These are phyloP conservation scores for Penicillium salamii DNA, from an alignment of 495 filamentous ascomycete species.

Conservation along the genomic window DNA sequence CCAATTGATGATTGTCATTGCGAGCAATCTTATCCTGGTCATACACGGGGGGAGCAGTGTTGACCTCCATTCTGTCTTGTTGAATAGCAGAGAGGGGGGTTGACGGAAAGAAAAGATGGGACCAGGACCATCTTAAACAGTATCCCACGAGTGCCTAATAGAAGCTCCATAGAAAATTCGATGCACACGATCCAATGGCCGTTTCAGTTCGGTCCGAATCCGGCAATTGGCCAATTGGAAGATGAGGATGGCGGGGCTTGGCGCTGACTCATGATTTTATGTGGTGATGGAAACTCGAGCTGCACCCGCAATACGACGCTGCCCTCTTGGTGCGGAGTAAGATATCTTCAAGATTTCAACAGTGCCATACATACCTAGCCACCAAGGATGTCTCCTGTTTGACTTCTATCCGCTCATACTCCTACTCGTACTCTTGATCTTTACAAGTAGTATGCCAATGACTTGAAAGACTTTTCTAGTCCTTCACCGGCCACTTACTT, in stretches of 20 bases:
- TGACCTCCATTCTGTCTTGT: constrained; percentile 23
- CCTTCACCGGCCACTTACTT: constrained; percentile 1
- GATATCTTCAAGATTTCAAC: too few species aligned
- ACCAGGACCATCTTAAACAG: too few species aligned
- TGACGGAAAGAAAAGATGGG: not conserved
- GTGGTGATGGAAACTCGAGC: constrained; percentile 3
- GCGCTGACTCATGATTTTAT: constrained; percentile 6
- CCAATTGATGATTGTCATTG: constrained; percentile 10
- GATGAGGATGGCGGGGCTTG: not conserved
- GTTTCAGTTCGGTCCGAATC: constrained; percentile 2
- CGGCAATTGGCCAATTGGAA: not conserved
- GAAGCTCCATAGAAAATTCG: constrained; percentile 4
- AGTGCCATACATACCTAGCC: too few species aligned
- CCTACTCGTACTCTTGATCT: too few species aligned
- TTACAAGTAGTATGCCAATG: too few species aligned
- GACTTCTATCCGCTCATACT: too few species aligned
- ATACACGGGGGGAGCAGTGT: constrained; percentile 17
- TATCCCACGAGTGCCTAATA: not conserved
- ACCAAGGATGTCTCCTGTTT: too few species aligned
- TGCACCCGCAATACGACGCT: not conserved
- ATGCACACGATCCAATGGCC: constrained; percentile 4
- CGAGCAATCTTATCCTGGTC: constrained; percentile 22
- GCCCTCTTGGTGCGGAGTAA: too few species aligned
- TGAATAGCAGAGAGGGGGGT: not conserved
- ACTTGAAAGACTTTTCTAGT: not conserved